Percentiles rank a stretch among this genome's conserved stretches.
These are phyloP conservation scores for Pneumocystis carinii DNA, from an alignment of 1,139 yeast genomes.

Conservation along the genomic window DNA sequence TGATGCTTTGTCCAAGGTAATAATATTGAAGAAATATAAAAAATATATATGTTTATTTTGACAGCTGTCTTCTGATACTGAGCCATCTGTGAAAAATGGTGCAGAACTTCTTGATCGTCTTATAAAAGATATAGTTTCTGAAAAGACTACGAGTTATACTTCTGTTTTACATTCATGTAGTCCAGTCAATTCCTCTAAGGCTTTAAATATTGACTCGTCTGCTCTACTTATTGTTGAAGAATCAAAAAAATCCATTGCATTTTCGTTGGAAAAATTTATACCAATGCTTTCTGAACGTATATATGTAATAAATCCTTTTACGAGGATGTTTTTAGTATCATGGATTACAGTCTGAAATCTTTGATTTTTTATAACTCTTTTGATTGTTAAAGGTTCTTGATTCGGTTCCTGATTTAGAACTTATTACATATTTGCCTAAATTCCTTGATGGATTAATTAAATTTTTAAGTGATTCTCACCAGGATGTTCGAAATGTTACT, in stretches of 20 bases:
- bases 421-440: conserved; percentile 75
- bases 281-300: conserved; percentile 83
- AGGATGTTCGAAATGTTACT: conserved; percentile 78
- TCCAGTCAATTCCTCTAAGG: conserved; percentile 27
- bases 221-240: conserved; percentile 17
- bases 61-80: conserved; percentile 71
- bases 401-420: conserved; percentile 81
- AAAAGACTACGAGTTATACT: conserved; percentile 80
- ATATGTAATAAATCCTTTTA: conserved; percentile 82
- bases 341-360: conserved; percentile 25
- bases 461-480: conserved; percentile 69
- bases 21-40: not conserved
- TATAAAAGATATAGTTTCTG: conserved; percentile 88
- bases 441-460: conserved; percentile 74
- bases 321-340: conserved; percentile 30
- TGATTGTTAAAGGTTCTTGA: conserved; percentile 86
- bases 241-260: conserved; percentile 35
- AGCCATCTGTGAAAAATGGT: conserved; percentile 84
- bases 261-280: conserved; percentile 73
- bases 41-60: not conserved
- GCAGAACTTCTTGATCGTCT: conserved; percentile 86
- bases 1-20: conserved; percentile 63
- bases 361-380: conserved; percentile 39
- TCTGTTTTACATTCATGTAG: conserved; percentile 55
- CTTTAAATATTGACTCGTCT: conserved; percentile 16